Conservation (phyloP, 2,329 filamentous ascomycete genomes). For the Alternaria infectoria region DNA sequence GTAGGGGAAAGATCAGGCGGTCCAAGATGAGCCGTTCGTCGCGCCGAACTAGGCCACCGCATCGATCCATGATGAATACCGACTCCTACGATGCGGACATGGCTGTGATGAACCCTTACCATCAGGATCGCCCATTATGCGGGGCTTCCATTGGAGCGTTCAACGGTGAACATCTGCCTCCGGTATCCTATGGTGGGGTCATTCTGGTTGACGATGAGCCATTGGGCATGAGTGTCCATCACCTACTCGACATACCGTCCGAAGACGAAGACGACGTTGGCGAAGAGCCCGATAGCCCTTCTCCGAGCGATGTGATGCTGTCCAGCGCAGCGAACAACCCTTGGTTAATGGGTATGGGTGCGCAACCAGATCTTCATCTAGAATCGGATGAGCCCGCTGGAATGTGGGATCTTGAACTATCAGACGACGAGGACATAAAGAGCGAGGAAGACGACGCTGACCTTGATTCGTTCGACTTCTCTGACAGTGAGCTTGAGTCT, state of each 20-base stretch:
- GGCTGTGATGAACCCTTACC: conserved; percentile 70
- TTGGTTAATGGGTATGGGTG: conserved; percentile 47
- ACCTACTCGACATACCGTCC: conserved; percentile 79
- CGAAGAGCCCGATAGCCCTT: conserved; percentile 42
- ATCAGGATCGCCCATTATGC: conserved; percentile 79
- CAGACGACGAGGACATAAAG: conserved; percentile 58
- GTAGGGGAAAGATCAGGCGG: conserved; percentile 70
- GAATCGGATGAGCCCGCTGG: conserved; percentile 32
- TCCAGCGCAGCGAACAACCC: conserved; percentile 52
- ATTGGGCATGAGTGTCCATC: conserved; percentile 95
- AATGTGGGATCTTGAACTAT: conserved; percentile 57
- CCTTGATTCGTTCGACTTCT: conserved; percentile 54
- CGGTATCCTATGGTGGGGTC: conserved; percentile 88
- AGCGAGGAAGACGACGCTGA: conserved; percentile 45
- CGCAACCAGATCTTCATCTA: conserved; percentile 43
- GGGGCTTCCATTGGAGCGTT: conserved; percentile 94
- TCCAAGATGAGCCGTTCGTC: conserved; percentile 58
- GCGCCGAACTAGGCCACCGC: conserved; percentile 38
- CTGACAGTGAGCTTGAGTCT: conserved; percentile 62
- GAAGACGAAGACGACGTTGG: conserved; percentile 57
- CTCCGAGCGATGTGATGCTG: conserved; percentile 42
- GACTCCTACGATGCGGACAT: conserved; percentile 46
- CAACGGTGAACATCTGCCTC: conserved; percentile 82
- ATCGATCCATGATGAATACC: conserved; percentile 51
- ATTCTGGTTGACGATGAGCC: conserved; percentile 83